These are phyloP conservation scores for Choanephora cucurbitarum DNA, from an alignment of 371 early-diverging fungal genomes.

Conservation along the genomic window DNA sequence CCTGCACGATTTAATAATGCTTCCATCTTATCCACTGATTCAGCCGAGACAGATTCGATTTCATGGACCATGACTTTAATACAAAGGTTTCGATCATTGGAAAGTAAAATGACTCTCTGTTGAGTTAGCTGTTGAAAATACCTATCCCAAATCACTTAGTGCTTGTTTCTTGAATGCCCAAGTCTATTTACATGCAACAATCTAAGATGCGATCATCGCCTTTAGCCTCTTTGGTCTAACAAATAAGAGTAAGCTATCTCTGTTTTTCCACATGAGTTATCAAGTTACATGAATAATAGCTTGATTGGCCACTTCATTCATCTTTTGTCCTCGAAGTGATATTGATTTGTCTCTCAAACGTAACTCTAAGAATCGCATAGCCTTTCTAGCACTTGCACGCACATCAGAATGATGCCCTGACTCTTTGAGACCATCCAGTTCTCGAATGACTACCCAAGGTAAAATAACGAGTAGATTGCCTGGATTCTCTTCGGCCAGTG, in stretches of 20 bases:
- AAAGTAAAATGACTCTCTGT: slow-evolving; percentile 26
- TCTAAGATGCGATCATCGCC: slow-evolving; percentile 46
- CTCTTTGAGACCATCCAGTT: slow-evolving; percentile 43
- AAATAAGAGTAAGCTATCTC: neutral
- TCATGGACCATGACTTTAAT: slow-evolving; percentile 53
- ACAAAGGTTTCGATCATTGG: slow-evolving; percentile 46
- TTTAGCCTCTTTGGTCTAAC: slow-evolving; percentile 7
- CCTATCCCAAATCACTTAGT: slow-evolving; percentile 1
- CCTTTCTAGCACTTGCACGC: slow-evolving; percentile 24
- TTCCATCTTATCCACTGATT: slow-evolving; percentile 22
- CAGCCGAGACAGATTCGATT: slow-evolving; percentile 32
- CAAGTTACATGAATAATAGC: slow-evolving; percentile 12
- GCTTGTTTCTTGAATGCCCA: neutral
- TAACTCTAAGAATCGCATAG: slow-evolving; percentile 37
- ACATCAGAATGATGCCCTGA: neutral
- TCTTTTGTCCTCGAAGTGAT: slow-evolving; percentile 36
- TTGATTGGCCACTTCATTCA: slow-evolving; percentile 23
- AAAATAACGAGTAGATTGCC: slow-evolving; percentile 30
- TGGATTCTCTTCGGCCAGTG: slow-evolving; percentile 23
- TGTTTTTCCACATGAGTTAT: no score
- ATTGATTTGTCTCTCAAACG: slow-evolving; percentile 13
- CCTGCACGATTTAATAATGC: slow-evolving; percentile 13
- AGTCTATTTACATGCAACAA: slow-evolving; percentile 36
- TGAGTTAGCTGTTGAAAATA: slow-evolving; percentile 23
- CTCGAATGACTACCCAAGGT: slow-evolving; percentile 47